Base-by-base conservation (phyloP, 2,329 filamentous ascomycete species). In the Talaromyces marneffei region DNA sequence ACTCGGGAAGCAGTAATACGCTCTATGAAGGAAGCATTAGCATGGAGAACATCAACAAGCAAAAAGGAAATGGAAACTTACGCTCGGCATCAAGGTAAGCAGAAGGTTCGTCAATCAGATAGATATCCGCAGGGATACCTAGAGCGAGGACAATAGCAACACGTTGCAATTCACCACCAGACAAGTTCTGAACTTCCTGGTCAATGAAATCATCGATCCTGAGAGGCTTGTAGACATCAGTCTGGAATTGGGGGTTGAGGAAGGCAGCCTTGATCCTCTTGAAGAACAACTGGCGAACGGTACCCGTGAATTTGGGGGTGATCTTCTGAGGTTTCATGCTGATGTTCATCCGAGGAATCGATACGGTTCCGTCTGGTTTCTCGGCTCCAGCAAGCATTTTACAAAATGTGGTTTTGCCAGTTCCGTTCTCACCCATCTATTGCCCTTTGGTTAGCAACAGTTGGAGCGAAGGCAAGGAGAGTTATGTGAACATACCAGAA, bases 241-340 rank as follows among this genome's bases (percentile, higher is more conserved):
- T 99, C 82, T 99, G 94, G 85, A 99, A 99, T 78, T 99, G 94
- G 31, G 94, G 94, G 69, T 88, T 94, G 70, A 99, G 78, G 85
- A 99, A 99, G 39, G 93, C 88, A 64, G 92, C 87, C 84, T 96
- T 96, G 79, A 99, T 99, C 82, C 94, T 93, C 88, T 99, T 99
- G 87, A 97, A 96, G 84, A 99, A 97, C 56, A 99, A 85, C 78
- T 97, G 92, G 65, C 94, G 91, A 62, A 99, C 94, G 40, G 93
- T 99, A 66, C 95, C 94, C 67, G 92, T 88, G 74, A 96, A 99
- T 79, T 97, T 99, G 73, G 94, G 94, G 2, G 92, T 99, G 72
- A 99, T 99, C 72, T 95, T 99, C 82, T 99, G 94, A 20, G 95
- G 95, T 84, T 99, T 99, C 92, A 97, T 95, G 81, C 88, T 92